These are phyloP conservation scores for Lasiosphaeris hirsuta DNA, from an alignment of 495 filamentous ascomycete genomes.

Conservation along the genomic window DNA sequence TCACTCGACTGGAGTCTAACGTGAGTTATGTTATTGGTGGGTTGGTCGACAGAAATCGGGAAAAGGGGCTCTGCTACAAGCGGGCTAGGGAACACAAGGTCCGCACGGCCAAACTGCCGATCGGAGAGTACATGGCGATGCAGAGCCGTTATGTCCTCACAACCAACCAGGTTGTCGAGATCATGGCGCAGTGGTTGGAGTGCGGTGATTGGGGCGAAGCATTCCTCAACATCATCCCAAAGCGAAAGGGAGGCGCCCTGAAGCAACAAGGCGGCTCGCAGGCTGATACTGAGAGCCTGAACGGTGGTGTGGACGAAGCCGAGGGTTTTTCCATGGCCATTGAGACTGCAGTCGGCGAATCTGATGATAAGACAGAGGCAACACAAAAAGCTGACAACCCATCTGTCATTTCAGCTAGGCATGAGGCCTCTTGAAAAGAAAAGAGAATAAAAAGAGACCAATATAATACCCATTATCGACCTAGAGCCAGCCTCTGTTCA, in stretches of 20 bases:
- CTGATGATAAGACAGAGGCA: no score
- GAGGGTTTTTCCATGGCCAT: no score
- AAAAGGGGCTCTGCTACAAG: slow-evolving; percentile 92
- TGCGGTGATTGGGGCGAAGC: slow-evolving; percentile 84
- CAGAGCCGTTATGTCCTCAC: slow-evolving; percentile 74
- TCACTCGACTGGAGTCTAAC: slow-evolving; percentile 75
- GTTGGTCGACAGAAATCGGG: slow-evolving; percentile 88
- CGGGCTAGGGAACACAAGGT: slow-evolving; percentile 69
- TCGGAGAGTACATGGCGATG: slow-evolving; percentile 91
- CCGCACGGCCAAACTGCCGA: slow-evolving; percentile 84
- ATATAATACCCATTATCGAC: no score
- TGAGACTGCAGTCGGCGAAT: no score
- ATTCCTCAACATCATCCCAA: slow-evolving; percentile 81
- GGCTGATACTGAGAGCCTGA: slow-evolving; percentile 25
- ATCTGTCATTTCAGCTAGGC: no score
- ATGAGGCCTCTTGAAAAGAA: no score
- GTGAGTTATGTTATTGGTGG: slow-evolving; percentile 92
- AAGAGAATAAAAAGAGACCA: no score
- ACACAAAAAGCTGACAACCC: no score
- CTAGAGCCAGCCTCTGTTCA: no score
- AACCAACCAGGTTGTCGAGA: slow-evolving; percentile 94
- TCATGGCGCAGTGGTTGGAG: slow-evolving; percentile 91
- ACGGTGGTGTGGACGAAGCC: no score
- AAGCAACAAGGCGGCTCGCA: slow-evolving; percentile 29
- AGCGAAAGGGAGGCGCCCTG: slow-evolving; percentile 71